Conservation (phyloP, 495 filamentous ascomycete genomes). For the Neurospora sp. region DNA sequence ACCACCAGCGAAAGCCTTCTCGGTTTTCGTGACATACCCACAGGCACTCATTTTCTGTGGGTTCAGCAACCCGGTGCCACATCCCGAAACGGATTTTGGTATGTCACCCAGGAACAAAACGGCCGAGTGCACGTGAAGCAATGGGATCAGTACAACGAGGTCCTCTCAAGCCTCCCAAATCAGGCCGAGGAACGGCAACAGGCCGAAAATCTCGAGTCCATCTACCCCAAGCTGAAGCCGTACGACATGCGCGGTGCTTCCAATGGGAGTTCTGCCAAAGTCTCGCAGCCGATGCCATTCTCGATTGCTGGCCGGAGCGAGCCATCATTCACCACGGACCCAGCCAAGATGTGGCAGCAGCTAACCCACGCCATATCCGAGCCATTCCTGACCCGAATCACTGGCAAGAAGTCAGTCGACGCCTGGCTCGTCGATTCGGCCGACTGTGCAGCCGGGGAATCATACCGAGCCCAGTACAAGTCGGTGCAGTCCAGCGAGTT, state of each 20-base stretch:
- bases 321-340: slow-evolving; percentile 1
- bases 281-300: background rate
- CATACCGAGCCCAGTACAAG: slow-evolving; percentile 15
- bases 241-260: slow-evolving; percentile 19
- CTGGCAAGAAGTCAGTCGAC: slow-evolving; percentile 25
- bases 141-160: slow-evolving; percentile 49
- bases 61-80: slow-evolving; percentile 40
- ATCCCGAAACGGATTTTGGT: slow-evolving; percentile 51
- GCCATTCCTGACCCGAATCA: slow-evolving; percentile 38
- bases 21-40: slow-evolving; percentile 51
- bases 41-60: slow-evolving; percentile 49
- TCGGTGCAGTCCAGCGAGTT: slow-evolving; percentile 20
- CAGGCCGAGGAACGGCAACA: slow-evolving; percentile 27
- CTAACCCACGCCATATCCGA: slow-evolving; percentile 43
- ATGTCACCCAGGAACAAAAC: slow-evolving; percentile 26
- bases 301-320: background rate
- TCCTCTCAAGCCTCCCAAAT: slow-evolving; percentile 29
- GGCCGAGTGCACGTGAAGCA: slow-evolving; percentile 42
- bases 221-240: slow-evolving; percentile 27
- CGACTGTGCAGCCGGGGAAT: slow-evolving; percentile 23
- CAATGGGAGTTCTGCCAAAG: background rate
- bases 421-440: slow-evolving; percentile 45
- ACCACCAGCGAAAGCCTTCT: slow-evolving; percentile 28
- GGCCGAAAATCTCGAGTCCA: slow-evolving; percentile 22
- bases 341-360: slow-evolving; percentile 25